Percentiles rank a stretch among this genome's conserved stretches.
Conservation (phyloP, 805 yeast species). For the Suhomyces sp. region DNA sequence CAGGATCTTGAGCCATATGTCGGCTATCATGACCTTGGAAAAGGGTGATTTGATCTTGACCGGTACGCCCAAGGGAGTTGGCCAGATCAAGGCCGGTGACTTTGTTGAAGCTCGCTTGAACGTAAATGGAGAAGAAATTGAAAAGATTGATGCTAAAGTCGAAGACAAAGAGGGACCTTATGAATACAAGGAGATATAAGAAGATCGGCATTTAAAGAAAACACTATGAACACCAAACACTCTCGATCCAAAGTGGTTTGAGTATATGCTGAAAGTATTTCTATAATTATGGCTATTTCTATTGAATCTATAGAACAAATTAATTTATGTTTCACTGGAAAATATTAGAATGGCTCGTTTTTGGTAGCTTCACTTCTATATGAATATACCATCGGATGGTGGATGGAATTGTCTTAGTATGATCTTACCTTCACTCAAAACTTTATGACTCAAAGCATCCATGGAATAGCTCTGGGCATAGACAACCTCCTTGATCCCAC, state of each 20-base stretch:
- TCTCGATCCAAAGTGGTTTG: too few species aligned
- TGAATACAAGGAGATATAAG: slow-evolving; percentile 32
- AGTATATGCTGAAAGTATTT: too few species aligned
- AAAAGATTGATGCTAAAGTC: slow-evolving; percentile 53
- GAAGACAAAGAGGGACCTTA: slow-evolving; percentile 51
- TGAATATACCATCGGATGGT: slow-evolving; percentile 40
- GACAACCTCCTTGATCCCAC: slow-evolving; percentile 88
- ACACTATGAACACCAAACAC: too few species aligned
- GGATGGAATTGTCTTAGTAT: slow-evolving; percentile 52
- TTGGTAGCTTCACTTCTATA: too few species aligned
- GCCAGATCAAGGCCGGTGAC: slow-evolving; percentile 79
- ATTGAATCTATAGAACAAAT: too few species aligned
- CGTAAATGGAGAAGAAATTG: slow-evolving; percentile 56
- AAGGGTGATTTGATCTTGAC: slow-evolving; percentile 90
- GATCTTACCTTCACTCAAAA: slow-evolving; percentile 74
- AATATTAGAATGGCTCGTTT: too few species aligned
- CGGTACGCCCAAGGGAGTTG: slow-evolving; percentile 99
- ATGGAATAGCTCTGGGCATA: slow-evolving; percentile 90
- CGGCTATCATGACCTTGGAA: slow-evolving; percentile 85
- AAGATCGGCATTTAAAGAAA: too few species aligned
- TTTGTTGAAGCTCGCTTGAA: slow-evolving; percentile 60
- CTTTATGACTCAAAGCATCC: slow-evolving; percentile 76
- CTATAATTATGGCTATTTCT: too few species aligned
- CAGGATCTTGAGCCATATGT: slow-evolving; percentile 73
- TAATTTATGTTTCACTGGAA: too few species aligned